Evolutionary conservation across 345 rosid species (phyloP).

Genomic region (Citrus cavaleriei): DNA sequence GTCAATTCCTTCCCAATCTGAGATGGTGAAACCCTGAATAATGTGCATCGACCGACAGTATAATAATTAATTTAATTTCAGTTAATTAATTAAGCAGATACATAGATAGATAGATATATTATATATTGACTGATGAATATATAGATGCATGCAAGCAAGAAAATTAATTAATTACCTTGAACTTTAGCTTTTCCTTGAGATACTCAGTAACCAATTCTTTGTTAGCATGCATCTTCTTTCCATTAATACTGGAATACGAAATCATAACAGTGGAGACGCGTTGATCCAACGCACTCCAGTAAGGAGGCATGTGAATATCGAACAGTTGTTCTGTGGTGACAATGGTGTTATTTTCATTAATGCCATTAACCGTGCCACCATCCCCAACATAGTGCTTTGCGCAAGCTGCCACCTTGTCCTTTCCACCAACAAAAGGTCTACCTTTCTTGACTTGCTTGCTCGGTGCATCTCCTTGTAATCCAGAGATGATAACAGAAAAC

Average conservation of each 20-base stretch:
- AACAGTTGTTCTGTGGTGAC: slow-evolving; percentile 11
- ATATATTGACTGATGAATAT: too few species aligned
- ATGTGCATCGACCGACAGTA: neutral
- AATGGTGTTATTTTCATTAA: slow-evolving; percentile 33
- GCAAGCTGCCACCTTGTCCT: slow-evolving; percentile 33
- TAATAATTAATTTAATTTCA: too few species aligned
- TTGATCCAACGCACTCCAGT: slow-evolving; percentile 16
- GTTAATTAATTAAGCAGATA: too few species aligned
- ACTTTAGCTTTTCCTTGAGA: slow-evolving; percentile 31
- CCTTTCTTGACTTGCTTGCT: slow-evolving; percentile 19
- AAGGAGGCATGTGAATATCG: slow-evolving; percentile 35
- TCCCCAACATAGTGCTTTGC: slow-evolving; percentile 39
- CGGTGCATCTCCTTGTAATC: slow-evolving; percentile 29
- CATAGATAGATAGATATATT: neutral
- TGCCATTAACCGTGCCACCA: slow-evolving; percentile 31
- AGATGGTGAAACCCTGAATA: slow-evolving; percentile 36
- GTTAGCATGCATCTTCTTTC: slow-evolving; percentile 42
- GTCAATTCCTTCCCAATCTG: slow-evolving; percentile 42
- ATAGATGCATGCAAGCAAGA: too few species aligned
- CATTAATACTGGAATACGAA: slow-evolving; percentile 41
- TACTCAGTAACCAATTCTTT: slow-evolving; percentile 24
- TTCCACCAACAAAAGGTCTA: slow-evolving; percentile 28
- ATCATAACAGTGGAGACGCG: slow-evolving; percentile 40
- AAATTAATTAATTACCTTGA: slow-evolving; percentile 16
- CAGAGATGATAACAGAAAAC: slow-evolving; percentile 30